Evolutionary conservation across 2,329 filamentous ascomycete genomes (phyloP), one percentile per base, ranked within the genome.

Genomic region (Ceratocystis ficicola): DNA sequence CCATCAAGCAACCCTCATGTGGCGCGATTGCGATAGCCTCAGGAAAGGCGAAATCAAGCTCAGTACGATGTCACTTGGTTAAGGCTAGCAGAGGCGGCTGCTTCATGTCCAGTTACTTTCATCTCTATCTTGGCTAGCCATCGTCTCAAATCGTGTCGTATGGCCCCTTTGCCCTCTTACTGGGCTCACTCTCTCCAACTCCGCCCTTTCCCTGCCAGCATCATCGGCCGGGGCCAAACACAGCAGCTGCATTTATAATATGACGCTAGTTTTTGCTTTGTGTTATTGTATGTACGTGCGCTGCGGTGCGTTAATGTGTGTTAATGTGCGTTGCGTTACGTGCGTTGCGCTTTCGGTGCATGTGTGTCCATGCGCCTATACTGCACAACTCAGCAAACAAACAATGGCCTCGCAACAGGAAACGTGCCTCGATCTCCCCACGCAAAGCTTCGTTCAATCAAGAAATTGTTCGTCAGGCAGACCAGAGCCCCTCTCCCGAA

Each of bases 291-390:
- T 30, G 52, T 10, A n/a, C 52, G 28, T 59, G 52, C 28, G 12
- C 36, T 59, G n/a, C n/a, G n/a, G 12, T 32, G 25, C 25, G 52
- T n/a, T 59, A 4, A 30, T 30, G 46, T 20, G 17, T 7, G 20
- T 22, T 50, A 25, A 36, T 22, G 46, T 50, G 46, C 46, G 46
- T 22, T 50, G 12, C 48, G 48, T 52, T 20, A 57, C 52, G 52
- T 57, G 52, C 52, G 28, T 32, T 7, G 25, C 52, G 52, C 25
- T 57, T 57, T 28, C 22, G 52, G 52, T 57, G 52, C 52, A 57
- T 57, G 52, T 28, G 52, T 30, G 52, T 30, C 25, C 52, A 59
- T 57, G 52, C 52, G 17, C 22, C 52, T 15, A 50, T 52, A 25
- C 48, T 52, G 22, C 15, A 17, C 52, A 59, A 25, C n/a, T 30